A percentile compares a stretch with the other conserved stretches of the same genome.
phyloP scores from a whole-genome alignment of 2,329 filamentous ascomycete genomes.

The Aspergillus sp. region DNA sequence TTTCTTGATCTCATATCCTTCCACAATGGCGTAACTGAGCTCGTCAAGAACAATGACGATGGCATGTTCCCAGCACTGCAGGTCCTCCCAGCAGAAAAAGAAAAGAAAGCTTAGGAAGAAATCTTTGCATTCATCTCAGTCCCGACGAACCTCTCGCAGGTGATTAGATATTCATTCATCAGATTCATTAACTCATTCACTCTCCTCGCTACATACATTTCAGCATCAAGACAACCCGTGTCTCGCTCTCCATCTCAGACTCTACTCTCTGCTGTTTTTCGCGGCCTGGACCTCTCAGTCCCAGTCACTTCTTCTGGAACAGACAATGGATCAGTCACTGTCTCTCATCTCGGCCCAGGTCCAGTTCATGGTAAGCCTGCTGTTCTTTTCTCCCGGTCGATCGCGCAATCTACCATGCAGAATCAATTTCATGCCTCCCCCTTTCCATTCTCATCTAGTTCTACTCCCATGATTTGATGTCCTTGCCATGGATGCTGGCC shows the following conservation, averaged over 20 bases:
- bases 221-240: neutral
- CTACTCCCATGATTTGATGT: neutral
- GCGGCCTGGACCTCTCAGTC: no score
- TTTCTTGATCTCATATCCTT: slow-evolving; percentile 16
- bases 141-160: neutral
- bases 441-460: neutral
- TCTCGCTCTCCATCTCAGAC: neutral
- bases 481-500: neutral
- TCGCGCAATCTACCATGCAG: neutral
- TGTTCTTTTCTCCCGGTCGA: neutral
- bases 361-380: slow-evolving; percentile 28
- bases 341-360: slow-evolving; percentile 31
- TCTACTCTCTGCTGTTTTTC: neutral
- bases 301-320: no score
- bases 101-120: slow-evolving; percentile 13
- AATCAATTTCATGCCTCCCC: neutral
- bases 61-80: slow-evolving; percentile 12
- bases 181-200: no score
- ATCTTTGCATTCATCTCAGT: neutral
- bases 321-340: slow-evolving; percentile 26
- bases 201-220: neutral
- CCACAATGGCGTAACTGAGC: slow-evolving; percentile 20
- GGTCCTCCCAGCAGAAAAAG: slow-evolving; percentile 16
- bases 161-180: neutral
- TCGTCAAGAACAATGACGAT: slow-evolving; percentile 14